Base-by-base conservation (phyloP, 2,329 filamentous ascomycete genomes). In the Anisogramma anomala region DNA sequence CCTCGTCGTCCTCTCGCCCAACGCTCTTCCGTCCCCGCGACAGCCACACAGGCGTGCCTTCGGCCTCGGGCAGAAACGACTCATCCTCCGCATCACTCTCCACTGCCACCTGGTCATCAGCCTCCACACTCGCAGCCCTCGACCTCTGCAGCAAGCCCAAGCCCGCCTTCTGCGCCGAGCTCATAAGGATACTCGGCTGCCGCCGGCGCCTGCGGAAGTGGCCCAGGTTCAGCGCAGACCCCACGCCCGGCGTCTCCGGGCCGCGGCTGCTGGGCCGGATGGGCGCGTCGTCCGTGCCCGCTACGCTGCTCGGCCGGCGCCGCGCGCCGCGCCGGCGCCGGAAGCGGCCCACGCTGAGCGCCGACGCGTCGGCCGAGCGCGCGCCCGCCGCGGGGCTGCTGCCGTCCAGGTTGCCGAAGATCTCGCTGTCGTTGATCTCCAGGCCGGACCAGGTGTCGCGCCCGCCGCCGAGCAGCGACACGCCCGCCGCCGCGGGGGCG, bases 131-230 rank as follows among this genome's bases (percentile, higher is more conserved):
- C 9, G 52, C 47, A 20, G 48, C 34, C 30, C 40, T 36, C 11
- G 53, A 55, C 31, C 41, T 42, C 8, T 54, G 50, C 30, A 51
- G 37, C 10, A n/a, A n/a, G n/a, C 43, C 45, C 8, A 46, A 36
- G 11, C 49, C 55, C 3, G 57, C 53, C 48, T 65, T 72, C 46
- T 69, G 66, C 3, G 63, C 63, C 1, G 70, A 45, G 4, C 42
- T 69, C 4, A 72, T 69, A 31, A 80, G 55, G 41, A 80, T 79
- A 55, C 76, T 80, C 2, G 73, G 74, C 53, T 80, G 74, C 33
- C 76, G 64, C 14, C 64, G 64, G 33, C 76, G 67, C 28, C 74
- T 63, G 53, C 66, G 70, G 55, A 80, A 80, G 4, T 66, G 58
- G 11, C 72, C 73, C 37, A 79, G 67, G 43, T 72, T 78, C 50